Percentiles rank a stretch among this genome's conserved stretches.
Conservation (phyloP, 208 protist genomes). For the Balamuthia mandrillaris region DNA sequence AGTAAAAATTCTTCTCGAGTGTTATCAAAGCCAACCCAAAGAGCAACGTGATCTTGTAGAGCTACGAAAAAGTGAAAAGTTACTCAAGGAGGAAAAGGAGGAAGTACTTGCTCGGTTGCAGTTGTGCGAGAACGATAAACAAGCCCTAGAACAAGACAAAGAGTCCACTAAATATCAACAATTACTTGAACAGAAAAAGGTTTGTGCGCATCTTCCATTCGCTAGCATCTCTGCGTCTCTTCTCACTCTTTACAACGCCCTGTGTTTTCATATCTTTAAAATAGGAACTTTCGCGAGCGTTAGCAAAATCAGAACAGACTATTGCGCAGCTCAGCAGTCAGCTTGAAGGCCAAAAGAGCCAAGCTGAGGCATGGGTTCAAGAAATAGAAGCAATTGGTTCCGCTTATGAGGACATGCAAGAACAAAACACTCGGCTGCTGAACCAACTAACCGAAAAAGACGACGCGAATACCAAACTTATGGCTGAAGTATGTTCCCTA, state of each 20-base stretch:
- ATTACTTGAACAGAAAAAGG: neutral
- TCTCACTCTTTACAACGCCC: neutral
- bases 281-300: too few species aligned
- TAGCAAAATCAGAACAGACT: neutral
- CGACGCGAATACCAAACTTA: slow-evolving; percentile 28
- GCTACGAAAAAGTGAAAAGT: neutral
- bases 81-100: neutral
- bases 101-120: neutral
- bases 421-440: slow-evolving; percentile 20
- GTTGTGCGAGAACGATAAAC: slow-evolving; percentile 3
- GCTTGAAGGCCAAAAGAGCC: too few species aligned
- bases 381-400: slow-evolving; percentile 24
- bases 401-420: neutral
- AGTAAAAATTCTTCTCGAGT: neutral
- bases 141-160: neutral
- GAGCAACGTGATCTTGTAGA: slow-evolving; percentile 11
- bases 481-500: slow-evolving; percentile 32
- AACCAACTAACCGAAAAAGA: slow-evolving; percentile 13
- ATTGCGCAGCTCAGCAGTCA: neutral
- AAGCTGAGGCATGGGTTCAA: neutral
- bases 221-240: neutral
- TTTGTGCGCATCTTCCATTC: neutral
- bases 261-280: neutral
- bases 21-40: neutral
- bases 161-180: neutral